phyloP scores from a whole-genome alignment of 2,329 filamentous ascomycete species.

The Calonectria pseudoreteaudii region DNA sequence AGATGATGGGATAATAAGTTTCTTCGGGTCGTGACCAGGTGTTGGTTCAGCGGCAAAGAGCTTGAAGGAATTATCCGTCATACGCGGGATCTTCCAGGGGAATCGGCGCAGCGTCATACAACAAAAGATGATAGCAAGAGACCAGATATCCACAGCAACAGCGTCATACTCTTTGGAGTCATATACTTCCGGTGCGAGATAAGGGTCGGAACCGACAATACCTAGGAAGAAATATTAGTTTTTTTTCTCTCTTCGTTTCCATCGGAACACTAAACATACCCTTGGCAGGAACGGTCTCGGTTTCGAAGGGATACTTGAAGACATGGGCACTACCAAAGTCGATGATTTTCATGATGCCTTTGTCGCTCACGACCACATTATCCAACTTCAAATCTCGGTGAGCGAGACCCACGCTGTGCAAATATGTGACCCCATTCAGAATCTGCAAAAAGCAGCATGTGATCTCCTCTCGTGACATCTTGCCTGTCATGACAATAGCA shows the following conservation, averaged over 20 bases:
- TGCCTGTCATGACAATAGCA: conserved; percentile 98
- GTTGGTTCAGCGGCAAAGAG: conserved; percentile 90
- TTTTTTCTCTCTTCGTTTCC: background rate
- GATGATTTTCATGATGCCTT: conserved; percentile 99
- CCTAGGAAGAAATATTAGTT: conserved; percentile 51
- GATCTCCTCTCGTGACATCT: conserved; percentile 93
- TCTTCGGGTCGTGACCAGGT: conserved; percentile 73
- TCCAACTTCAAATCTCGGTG: conserved; percentile 97
- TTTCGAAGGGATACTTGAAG: conserved; percentile 97
- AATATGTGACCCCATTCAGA: conserved; percentile 90
- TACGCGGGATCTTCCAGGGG: conserved; percentile 94
- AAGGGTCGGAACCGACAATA: conserved; percentile 88
- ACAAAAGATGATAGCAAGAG: conserved; percentile 97
- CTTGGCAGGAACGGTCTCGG: conserved; percentile 60
- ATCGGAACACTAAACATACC: conserved; percentile 40
- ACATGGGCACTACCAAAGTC: conserved; percentile 98
- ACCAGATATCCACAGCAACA: conserved; percentile 96
- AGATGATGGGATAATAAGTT: conserved; percentile 58
- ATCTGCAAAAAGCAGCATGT: conserved; percentile 95
- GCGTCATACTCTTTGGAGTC: conserved; percentile 94
- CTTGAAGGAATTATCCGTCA: conserved; percentile 94
- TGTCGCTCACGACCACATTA: conserved; percentile 96
- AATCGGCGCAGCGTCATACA: conserved; percentile 97
- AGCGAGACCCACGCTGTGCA: conserved; percentile 94
- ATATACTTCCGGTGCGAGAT: conserved; percentile 96